Evolutionary conservation across 345 rosid genomes (phyloP).

Genomic region (Eucalyptus globulus): DNA sequence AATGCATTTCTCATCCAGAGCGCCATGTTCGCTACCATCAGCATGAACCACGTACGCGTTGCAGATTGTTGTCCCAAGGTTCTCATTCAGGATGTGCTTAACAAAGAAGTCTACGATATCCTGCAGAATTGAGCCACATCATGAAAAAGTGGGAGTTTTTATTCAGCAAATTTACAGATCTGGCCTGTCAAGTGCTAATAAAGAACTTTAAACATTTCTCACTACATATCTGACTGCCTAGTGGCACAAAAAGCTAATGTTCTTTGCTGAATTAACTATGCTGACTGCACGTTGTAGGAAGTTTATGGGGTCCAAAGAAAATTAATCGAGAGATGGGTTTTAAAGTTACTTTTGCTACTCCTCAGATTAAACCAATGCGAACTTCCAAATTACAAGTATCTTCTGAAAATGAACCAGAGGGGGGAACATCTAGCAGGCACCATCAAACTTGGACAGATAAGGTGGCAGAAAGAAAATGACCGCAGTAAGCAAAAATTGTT

Average conservation of each 20-base stretch:
- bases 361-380: neutral
- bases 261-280: neutral
- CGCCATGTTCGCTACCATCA: slow-evolving; percentile 58
- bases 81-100: slow-evolving; percentile 61
- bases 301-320: neutral
- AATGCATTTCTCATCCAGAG: slow-evolving; percentile 57
- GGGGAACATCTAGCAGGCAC: neutral
- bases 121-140: slow-evolving; percentile 12
- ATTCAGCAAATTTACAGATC: neutral
- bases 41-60: slow-evolving; percentile 88
- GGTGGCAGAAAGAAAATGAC: neutral
- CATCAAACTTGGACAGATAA: neutral
- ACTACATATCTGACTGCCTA: neutral
- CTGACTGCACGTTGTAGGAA: neutral
- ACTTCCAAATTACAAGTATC: neutral
- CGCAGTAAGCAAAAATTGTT: neutral
- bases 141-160: neutral
- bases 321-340: neutral
- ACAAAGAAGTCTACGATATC: slow-evolving; percentile 73
- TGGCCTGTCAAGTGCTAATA: neutral
- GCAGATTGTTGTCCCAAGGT: slow-evolving; percentile 59
- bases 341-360: neutral
- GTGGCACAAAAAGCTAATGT: neutral
- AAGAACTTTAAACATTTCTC: neutral
- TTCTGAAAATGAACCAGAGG: neutral